These are phyloP conservation scores for Hyaloperonospora arabidopsidis DNA, from an alignment of 352 stramenopile species.

Conservation along the genomic window DNA sequence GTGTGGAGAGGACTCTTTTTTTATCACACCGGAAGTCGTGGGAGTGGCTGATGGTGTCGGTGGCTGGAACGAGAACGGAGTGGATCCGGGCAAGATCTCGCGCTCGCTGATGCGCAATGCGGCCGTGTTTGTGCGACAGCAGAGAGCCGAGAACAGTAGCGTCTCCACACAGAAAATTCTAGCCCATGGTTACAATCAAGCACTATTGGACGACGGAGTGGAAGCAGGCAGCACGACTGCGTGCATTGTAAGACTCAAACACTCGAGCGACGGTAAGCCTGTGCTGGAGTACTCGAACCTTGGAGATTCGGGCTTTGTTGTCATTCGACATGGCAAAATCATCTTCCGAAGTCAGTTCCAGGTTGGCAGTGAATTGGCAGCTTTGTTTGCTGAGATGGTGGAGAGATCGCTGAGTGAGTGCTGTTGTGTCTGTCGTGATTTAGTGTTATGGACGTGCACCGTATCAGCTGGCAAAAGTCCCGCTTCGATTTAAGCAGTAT, in stretches of 20 bases:
- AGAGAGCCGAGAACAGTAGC: conserved; percentile 21
- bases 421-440: not conserved
- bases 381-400: not conserved
- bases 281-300: conserved; percentile 78
- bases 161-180: conserved; percentile 52
- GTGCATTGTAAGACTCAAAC: conserved; percentile 62
- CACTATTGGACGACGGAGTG: conserved; percentile 54
- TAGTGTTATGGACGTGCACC: conserved; percentile 65
- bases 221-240: conserved; percentile 71
- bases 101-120: conserved; percentile 70
- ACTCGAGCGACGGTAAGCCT: conserved; percentile 31
- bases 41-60: conserved; percentile 69
- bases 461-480: conserved; percentile 75
- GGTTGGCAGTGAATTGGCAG: conserved; percentile 10
- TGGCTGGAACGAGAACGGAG: conserved; percentile 77
- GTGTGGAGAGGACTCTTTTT: conserved; percentile 75
- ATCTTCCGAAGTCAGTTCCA: conserved; percentile 75
- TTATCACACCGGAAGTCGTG: conserved; percentile 51
- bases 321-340: conserved; percentile 56
- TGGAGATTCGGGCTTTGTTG: conserved; percentile 64
- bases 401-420: not conserved
- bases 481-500: conserved; percentile 58
- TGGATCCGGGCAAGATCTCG: conserved; percentile 71
- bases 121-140: conserved; percentile 34
- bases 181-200: conserved; percentile 47